Base-by-base conservation (phyloP, 75 land plant species). In the Selaginella tamariscina region DNA sequence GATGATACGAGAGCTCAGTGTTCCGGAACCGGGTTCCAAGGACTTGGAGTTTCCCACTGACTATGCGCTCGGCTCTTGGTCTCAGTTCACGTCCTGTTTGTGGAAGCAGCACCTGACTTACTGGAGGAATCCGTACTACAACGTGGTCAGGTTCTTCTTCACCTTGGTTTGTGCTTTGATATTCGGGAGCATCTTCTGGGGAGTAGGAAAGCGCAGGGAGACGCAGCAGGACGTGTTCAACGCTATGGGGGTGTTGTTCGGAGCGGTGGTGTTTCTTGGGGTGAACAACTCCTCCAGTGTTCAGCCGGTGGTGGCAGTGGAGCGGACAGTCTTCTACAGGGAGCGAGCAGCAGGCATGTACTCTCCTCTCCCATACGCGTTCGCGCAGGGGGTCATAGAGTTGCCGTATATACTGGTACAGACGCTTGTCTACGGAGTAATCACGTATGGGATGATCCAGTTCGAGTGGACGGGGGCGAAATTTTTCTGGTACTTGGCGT, bases 61-160 rank as follows among this genome's bases (percentile, higher is more conserved):
- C 64, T 85, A 77, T 70, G 56, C 79, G 0, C 84, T 77, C 30
- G 31, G 69, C 1, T 68, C 66, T 54, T 80, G 32, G 59, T 56
- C 71, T 1, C 84, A 82, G 49, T 80, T 77, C 21, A 32, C 65
- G 0, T 56, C 70, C 2, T 77, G 67, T 68, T 66, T 82, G 27
- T 85, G 88, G 88, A 87, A 87, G 72, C 82, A 85, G 32, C 67
- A 76, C 66, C 66, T 75, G 74, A 85, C 90, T 23, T 87, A 87
- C 60, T 87, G 89, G 89, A 75, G 85, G 13, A 77, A 83, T 66
- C 77, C 88, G 24, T 77, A 75, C 24, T 83, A 87, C 68, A 85
- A 85, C 63, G 74, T 79, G 15, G 82, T 80, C 18, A 74, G 90
- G 0, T 78, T 80, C 29, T 32, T 80, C 62, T 78, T 76, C 64